Percentiles rank a stretch among this genome's conserved stretches.
phyloP scores from a whole-genome alignment of 257 asterid genomes.

The Penstemon newberryi region DNA sequence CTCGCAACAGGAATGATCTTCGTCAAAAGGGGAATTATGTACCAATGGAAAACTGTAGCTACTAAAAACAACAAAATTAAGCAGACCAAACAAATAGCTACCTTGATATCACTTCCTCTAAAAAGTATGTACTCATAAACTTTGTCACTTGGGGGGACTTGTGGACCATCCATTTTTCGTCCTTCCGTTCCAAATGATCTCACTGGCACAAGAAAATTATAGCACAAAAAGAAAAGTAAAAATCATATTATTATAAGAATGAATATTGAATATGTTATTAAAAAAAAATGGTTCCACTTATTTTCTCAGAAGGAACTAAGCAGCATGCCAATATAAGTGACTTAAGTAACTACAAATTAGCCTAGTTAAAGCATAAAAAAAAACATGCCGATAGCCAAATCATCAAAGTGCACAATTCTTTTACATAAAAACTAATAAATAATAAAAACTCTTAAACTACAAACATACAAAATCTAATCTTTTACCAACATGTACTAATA shows the following conservation, averaged over 20 bases:
- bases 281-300: slow-evolving; percentile 1
- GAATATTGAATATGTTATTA: background rate
- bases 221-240: slow-evolving; percentile 13
- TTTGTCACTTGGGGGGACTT: slow-evolving; percentile 86
- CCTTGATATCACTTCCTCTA: slow-evolving; percentile 97
- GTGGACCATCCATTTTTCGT: slow-evolving; percentile 88
- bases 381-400: too few species aligned
- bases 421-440: too few species aligned
- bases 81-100: slow-evolving; percentile 24
- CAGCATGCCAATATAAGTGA: background rate
- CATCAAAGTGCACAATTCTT: too few species aligned
- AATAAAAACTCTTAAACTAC: background rate
- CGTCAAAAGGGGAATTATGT: slow-evolving; percentile 18
- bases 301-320: background rate
- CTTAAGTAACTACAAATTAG: too few species aligned
- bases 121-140: slow-evolving; percentile 87
- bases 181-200: slow-evolving; percentile 98
- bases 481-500: slow-evolving; percentile 1
- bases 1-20: slow-evolving; percentile 16
- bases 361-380: too few species aligned
- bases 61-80: background rate
- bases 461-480: slow-evolving; percentile 8
- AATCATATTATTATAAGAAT: background rate
- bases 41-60: background rate
- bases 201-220: slow-evolving; percentile 45